Percentiles rank a stretch among this genome's conserved stretches.
Conservation (phyloP, 2,329 filamentous ascomycete genomes). For the Trichoderma semiorbis region DNA sequence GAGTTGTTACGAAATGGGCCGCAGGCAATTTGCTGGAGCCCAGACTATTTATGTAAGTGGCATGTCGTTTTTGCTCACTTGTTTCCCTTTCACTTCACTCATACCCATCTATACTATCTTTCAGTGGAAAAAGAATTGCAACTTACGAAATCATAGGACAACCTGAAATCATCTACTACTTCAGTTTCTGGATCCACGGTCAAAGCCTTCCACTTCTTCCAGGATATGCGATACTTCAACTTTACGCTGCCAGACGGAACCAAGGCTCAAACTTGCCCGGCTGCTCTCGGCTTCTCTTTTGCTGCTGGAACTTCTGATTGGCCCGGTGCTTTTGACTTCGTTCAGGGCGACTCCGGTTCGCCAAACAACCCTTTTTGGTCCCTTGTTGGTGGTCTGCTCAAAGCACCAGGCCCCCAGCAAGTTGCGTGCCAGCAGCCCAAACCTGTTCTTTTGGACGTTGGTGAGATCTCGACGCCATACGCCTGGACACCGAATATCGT, state of each 20-base stretch:
- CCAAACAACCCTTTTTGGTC: slow-evolving; percentile 76
- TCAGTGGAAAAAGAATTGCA: background rate
- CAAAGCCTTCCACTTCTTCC: slow-evolving; percentile 80
- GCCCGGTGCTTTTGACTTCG: slow-evolving; percentile 89
- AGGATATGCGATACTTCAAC: slow-evolving; percentile 72
- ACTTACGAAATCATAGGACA: slow-evolving; percentile 42
- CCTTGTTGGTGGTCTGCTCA: slow-evolving; percentile 68
- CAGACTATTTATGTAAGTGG: slow-evolving; percentile 39
- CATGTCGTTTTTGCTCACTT: background rate
- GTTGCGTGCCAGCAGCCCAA: slow-evolving; percentile 75
- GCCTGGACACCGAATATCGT: slow-evolving; percentile 89
- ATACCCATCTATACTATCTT: background rate
- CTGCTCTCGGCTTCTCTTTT: slow-evolving; percentile 87
- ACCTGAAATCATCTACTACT: slow-evolving; percentile 44
- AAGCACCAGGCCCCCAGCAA: slow-evolving; percentile 67
- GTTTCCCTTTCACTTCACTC: background rate
- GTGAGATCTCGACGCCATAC: slow-evolving; percentile 74
- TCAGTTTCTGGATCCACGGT: slow-evolving; percentile 63
- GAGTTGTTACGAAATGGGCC: slow-evolving; percentile 73
- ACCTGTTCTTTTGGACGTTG: slow-evolving; percentile 83
- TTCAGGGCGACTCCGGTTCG: slow-evolving; percentile 73
- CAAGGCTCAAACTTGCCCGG: slow-evolving; percentile 71
- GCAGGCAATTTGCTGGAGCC: slow-evolving; percentile 64
- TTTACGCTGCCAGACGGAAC: slow-evolving; percentile 73
- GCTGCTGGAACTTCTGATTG: slow-evolving; percentile 91